Conservation (phyloP, 768 basidiomycete genomes). For the Imleria badia region DNA sequence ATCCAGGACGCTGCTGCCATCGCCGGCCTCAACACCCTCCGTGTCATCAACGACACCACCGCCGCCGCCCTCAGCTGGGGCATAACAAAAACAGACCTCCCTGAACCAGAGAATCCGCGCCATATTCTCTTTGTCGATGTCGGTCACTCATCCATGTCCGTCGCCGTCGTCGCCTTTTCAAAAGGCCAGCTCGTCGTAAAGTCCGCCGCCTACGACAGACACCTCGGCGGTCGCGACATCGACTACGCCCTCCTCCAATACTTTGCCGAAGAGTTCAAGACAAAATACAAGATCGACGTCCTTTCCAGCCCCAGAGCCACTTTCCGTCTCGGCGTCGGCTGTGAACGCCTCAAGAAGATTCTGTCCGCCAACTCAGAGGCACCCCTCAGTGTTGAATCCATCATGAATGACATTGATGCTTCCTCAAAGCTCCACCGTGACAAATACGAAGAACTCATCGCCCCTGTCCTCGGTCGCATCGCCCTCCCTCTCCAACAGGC, state of each 20-base stretch:
- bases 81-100: constrained; percentile 97
- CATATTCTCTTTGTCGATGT: constrained; percentile 95
- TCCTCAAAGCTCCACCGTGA: constrained; percentile 84
- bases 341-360: constrained; percentile 95
- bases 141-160: constrained; percentile 89
- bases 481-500: constrained; percentile 73
- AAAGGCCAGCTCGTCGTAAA: constrained; percentile 91
- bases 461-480: constrained; percentile 75
- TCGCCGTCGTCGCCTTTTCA: constrained; percentile 86
- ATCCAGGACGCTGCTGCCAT: constrained; percentile 87
- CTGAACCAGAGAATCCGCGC: constrained; percentile 74
- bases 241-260: constrained; percentile 88
- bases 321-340: constrained; percentile 86
- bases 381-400: constrained; percentile 89
- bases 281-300: constrained; percentile 98
- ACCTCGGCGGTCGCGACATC: constrained; percentile 95
- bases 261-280: constrained; percentile 90
- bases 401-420: constrained; percentile 96
- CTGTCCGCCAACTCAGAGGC: constrained; percentile 91
- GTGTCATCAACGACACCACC: constrained; percentile 96
- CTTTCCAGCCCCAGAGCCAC: constrained; percentile 85
- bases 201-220: constrained; percentile 84
- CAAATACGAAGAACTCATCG: constrained; percentile 75
- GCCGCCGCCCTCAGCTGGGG: constrained; percentile 96
- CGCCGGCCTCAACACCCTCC: constrained; percentile 86